A percentile compares a stretch with the other conserved stretches of the same genome.
phyloP scores from a whole-genome alignment of 1,284 basidiomycete genomes.

The Cutaneotrichosporon mucoides region DNA sequence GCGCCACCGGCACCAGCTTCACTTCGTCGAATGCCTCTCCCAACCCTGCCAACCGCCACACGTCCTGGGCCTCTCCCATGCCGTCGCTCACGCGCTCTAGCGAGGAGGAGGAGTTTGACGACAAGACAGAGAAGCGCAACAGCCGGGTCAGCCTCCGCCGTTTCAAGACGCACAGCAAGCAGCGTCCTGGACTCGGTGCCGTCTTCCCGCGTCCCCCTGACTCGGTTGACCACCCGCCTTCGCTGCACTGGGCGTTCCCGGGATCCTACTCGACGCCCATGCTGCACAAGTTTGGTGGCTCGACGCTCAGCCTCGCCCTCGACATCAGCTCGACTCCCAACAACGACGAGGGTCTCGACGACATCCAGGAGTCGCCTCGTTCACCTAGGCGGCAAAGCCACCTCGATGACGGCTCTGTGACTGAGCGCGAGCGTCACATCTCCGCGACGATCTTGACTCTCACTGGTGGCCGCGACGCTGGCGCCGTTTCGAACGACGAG shows the following conservation, averaged over 20 bases:
- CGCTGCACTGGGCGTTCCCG: slow-evolving; percentile 24
- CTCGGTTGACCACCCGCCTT: slow-evolving; percentile 15
- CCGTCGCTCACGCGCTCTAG: not conserved
- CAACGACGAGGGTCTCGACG: slow-evolving; percentile 7
- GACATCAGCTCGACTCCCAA: slow-evolving; percentile 11
- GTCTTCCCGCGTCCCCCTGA: slow-evolving; percentile 23
- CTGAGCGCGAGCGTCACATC: slow-evolving; percentile 11
- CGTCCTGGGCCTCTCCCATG: slow-evolving; percentile 13
- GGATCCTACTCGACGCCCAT: slow-evolving; percentile 22
- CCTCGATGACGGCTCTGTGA: not conserved
- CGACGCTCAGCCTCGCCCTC: slow-evolving; percentile 18
- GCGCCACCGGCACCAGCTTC: not conserved
- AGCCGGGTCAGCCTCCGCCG: slow-evolving; percentile 15
- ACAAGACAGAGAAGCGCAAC: slow-evolving; percentile 5
- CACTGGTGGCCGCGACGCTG: not conserved
- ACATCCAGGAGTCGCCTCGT: slow-evolving; percentile 10
- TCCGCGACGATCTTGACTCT: slow-evolving; percentile 15
- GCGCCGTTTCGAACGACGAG: not conserved
- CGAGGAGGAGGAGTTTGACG: slow-evolving; percentile 7
- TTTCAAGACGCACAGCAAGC: slow-evolving; percentile 10
- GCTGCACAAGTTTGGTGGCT: slow-evolving; percentile 23
- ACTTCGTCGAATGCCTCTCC: not conserved
- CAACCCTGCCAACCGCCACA: not conserved
- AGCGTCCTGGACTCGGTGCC: slow-evolving; percentile 15
- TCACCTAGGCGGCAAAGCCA: not conserved